A percentile compares a stretch with the other conserved stretches of the same genome.
Evolutionary conservation across 352 stramenopile species (phyloP).

Genomic region (Stramenopiles sp.): DNA sequence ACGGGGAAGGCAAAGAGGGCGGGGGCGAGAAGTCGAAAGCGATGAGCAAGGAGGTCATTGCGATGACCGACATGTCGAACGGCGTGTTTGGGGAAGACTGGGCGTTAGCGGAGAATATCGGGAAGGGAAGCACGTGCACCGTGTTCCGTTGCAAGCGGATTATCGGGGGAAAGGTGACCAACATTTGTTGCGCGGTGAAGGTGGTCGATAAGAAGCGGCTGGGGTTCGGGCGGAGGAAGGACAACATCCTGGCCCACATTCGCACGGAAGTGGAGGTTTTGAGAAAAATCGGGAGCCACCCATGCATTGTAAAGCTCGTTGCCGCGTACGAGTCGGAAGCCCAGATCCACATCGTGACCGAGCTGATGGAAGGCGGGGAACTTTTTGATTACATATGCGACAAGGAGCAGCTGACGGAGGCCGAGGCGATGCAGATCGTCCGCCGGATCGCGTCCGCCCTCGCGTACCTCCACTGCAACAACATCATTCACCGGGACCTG

Average conservation of each 20-base stretch:
- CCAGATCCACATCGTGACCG: constrained; percentile 68
- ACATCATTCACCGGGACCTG: constrained; percentile 62
- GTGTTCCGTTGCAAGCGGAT: background rate
- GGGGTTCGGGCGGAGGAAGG: background rate
- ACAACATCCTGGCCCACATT: background rate
- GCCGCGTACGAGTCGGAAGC: constrained; percentile 50
- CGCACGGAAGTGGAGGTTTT: background rate
- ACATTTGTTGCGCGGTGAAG: background rate
- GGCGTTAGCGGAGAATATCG: background rate
- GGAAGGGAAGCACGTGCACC: background rate
- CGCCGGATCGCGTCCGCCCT: constrained; percentile 48
- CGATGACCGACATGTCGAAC: background rate
- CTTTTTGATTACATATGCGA: constrained; percentile 72
- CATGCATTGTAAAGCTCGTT: constrained; percentile 58
- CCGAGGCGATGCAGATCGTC: constrained; percentile 51
- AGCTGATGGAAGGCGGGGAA: constrained; percentile 64
- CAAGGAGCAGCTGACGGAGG: constrained; percentile 55
- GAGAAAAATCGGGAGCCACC: constrained; percentile 34
- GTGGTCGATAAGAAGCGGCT: background rate
- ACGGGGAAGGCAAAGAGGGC: background rate
- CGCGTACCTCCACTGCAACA: constrained; percentile 59
- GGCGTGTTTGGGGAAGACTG: background rate
- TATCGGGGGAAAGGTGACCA: background rate
- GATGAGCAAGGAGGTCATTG: background rate
- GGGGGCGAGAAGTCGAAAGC: background rate